Base-by-base conservation (phyloP, 345 rosid genomes). In the Heritiera fomes region DNA sequence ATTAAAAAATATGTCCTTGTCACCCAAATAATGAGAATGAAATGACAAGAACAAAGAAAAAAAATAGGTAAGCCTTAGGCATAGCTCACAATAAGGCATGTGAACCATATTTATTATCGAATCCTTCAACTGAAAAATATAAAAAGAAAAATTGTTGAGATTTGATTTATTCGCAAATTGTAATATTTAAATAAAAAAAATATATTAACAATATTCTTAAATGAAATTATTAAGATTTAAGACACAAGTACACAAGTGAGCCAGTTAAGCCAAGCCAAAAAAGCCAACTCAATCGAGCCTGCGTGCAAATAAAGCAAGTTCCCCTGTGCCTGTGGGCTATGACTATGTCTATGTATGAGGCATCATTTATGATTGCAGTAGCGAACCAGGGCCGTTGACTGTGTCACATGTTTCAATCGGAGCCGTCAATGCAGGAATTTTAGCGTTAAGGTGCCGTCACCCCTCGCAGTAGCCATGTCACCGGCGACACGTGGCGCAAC, bases 251-350 rank as follows among this genome's bases (percentile, higher is more conserved):
- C 47, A 43, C 17, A 30, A 61, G 66, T 12, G 23, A 65, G 70
- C 70, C 49, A 65, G 1, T 12, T 65, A 65, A 75, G 78, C 76
- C 76, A 18, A 55, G 63, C 76, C 60, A 15, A 34, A 79, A 61
- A 8, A 15, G 52, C 10, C 28, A 30, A 56, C 28, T 7, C 38
- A 18, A 20, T 12, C 15, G 53, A 72, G 83, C 69, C 55, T 67
- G 88, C 88, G 86, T 86, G 75, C 59, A 82, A 53, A 55, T 30
- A 65, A 86, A 82, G 88, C 84, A 74, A 82, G 41, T 4, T 34
- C 14, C 75, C 43, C 34, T n/a, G 17, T 15, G 65, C 43, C 34
- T n/a, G 17, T 15, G 65, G 0, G 11, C 0, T 58, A 43, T 34
- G 38, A 34, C 38, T 1, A 34, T 23, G 28, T 23, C 38, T 3